These are phyloP conservation scores for Nakaseomyces kungkrabaensis DNA, from an alignment of 1,139 yeast species.

Conservation along the genomic window DNA sequence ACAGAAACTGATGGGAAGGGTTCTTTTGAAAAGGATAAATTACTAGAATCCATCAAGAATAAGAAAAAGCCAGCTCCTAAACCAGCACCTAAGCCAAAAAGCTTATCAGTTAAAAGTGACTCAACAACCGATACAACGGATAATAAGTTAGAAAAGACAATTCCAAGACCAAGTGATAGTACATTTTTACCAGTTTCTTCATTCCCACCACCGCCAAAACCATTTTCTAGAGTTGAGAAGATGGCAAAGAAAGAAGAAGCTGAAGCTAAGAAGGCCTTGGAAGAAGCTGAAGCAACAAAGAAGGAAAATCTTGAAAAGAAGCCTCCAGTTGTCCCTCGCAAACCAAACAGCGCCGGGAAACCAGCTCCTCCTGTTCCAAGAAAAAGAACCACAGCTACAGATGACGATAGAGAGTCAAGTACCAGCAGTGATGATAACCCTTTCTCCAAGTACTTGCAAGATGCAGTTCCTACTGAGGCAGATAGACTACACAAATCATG, in stretches of 20 bases:
- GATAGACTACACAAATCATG: slow-evolving; percentile 23
- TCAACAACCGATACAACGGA: neutral
- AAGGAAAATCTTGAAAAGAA: neutral
- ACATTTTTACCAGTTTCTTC: neutral
- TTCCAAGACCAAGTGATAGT: neutral
- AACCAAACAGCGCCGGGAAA: slow-evolving; percentile 8
- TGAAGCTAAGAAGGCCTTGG: neutral
- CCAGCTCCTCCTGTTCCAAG: slow-evolving; percentile 19
- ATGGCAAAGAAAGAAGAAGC: neutral
- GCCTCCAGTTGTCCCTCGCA: neutral
- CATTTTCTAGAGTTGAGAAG: neutral
- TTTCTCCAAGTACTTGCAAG: slow-evolving; percentile 30
- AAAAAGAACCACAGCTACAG: slow-evolving; percentile 10
- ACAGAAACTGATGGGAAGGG: neutral
- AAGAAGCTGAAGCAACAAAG: neutral
- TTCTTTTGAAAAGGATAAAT: neutral
- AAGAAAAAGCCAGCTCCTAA: slow-evolving; percentile 17
- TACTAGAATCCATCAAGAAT: neutral
- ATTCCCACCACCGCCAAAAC: slow-evolving; percentile 1
- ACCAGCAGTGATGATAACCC: slow-evolving; percentile 25
- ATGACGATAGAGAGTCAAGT: slow-evolving; percentile 5
- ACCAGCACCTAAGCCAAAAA: slow-evolving; percentile 22
- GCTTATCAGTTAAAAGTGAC: slow-evolving; percentile 5
- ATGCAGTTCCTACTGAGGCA: slow-evolving; percentile 31
- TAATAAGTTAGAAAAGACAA: neutral